These are phyloP conservation scores for Paramecium caudatum DNA, from an alignment of 73 alveolate genomes.

Conservation along the genomic window DNA sequence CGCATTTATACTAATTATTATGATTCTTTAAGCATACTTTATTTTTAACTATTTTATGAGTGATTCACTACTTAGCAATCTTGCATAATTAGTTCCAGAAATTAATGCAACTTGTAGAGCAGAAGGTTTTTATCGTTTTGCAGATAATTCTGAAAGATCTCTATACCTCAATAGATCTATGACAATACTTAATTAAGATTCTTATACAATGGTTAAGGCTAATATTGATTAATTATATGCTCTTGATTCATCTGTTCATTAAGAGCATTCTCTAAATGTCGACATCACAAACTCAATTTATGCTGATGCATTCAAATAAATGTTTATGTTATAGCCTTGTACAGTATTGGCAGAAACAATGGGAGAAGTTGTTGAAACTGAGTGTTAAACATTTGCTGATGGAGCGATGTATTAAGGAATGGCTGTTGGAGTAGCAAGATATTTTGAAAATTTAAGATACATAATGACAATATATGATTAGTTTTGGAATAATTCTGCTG, in stretches of 20 bases:
- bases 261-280: slow-evolving; percentile 70
- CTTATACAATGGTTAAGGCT: background rate
- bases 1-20: slow-evolving; percentile 2
- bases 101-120: slow-evolving; percentile 72
- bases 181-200: slow-evolving; percentile 54
- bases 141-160: slow-evolving; percentile 72
- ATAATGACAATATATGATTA: slow-evolving; percentile 67
- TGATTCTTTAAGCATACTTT: slow-evolving; percentile 64
- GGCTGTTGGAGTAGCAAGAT: slow-evolving; percentile 76
- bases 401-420: slow-evolving; percentile 75
- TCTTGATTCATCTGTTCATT: slow-evolving; percentile 71
- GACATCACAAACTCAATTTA: slow-evolving; percentile 51
- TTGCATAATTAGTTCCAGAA: slow-evolving; percentile 58
- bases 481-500: slow-evolving; percentile 23
- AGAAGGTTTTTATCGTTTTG: slow-evolving; percentile 69
- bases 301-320: slow-evolving; percentile 63
- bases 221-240: slow-evolving; percentile 58
- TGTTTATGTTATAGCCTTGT: slow-evolving; percentile 75
- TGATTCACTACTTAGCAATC: slow-evolving; percentile 2
- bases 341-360: slow-evolving; percentile 1
- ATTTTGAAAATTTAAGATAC: slow-evolving; percentile 73
- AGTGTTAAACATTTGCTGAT: slow-evolving; percentile 72
- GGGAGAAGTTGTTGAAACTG: slow-evolving; percentile 41
- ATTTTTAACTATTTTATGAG: slow-evolving; percentile 71
- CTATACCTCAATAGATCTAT: slow-evolving; percentile 27